A percentile compares a stretch with the other conserved stretches of the same genome.
Evolutionary conservation across 768 basidiomycete genomes (phyloP).

Genomic region (Rhizopogon vesiculosus): DNA sequence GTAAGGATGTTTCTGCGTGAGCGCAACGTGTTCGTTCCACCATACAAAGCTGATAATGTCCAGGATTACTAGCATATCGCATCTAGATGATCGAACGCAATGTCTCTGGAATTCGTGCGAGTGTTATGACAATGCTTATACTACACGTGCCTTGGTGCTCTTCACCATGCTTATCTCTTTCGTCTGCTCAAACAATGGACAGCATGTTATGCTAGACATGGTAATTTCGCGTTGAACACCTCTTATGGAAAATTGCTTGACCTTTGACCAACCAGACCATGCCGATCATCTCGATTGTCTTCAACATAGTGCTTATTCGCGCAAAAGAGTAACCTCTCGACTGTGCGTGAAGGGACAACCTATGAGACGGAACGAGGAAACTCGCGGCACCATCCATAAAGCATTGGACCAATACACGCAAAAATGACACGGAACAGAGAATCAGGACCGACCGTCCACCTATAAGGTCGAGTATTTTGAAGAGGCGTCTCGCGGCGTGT

Average conservation of each 20-base stretch:
- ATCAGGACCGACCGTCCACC: neutral
- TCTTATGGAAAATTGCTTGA: too few relatives aligned
- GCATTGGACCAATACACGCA: neutral
- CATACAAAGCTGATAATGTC: neutral
- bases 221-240: neutral
- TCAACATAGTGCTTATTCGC: slow-evolving; percentile 6
- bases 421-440: neutral
- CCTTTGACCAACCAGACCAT: neutral
- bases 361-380: neutral
- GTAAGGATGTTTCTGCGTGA: neutral
- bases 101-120: neutral
- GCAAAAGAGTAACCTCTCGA: neutral
- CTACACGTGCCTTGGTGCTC: neutral
- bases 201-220: slow-evolving; percentile 2
- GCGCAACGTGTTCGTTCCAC: neutral
- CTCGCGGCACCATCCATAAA: neutral
- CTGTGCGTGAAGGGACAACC: neutral
- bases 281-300: neutral
- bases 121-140: neutral
- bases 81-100: slow-evolving; percentile 3
- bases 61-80: slow-evolving; percentile 5
- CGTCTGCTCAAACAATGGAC: slow-evolving; percentile 1
- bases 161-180: slow-evolving; percentile 1
- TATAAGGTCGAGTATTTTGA: too few relatives aligned
- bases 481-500: too few relatives aligned